Percentiles rank a stretch among this genome's conserved stretches.
These are phyloP conservation scores for Casuarina equisetifolia DNA, from an alignment of 306 rosid genomes.

Conservation along the genomic window DNA sequence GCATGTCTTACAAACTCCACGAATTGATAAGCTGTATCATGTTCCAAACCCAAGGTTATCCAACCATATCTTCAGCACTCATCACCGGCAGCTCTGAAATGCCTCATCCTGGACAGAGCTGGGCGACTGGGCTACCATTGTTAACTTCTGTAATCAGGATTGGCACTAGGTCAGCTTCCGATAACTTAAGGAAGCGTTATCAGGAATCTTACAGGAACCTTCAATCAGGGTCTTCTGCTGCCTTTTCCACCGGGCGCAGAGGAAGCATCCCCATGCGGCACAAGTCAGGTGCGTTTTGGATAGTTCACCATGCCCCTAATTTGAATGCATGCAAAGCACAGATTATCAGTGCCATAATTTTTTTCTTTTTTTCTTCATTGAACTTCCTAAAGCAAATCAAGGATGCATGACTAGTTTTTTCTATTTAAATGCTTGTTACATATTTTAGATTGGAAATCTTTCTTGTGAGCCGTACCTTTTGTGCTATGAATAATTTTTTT, in stretches of 20 bases:
- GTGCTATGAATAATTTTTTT: too few species aligned
- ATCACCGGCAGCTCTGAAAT: slow-evolving; percentile 2
- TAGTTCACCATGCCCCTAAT: neutral
- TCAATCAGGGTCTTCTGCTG: neutral
- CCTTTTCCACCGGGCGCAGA: neutral
- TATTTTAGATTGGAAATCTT: neutral
- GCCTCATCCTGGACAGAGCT: slow-evolving; percentile 8
- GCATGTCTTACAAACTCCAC: slow-evolving; percentile 24
- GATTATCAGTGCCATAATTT: neutral
- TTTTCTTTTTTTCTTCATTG: too few species aligned
- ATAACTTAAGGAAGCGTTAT: neutral
- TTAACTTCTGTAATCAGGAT: neutral
- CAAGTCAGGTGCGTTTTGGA: slow-evolving; percentile 19
- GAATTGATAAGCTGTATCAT: too few species aligned
- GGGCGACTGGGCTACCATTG: slow-evolving; percentile 4
- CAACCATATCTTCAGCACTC: neutral
- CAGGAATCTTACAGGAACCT: neutral
- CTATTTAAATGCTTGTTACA: neutral
- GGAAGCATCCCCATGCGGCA: slow-evolving; percentile 5
- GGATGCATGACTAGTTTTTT: neutral
- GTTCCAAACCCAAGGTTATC: neutral
- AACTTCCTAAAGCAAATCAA: neutral
- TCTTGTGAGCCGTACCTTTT: too few species aligned
- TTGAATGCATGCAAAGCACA: neutral
- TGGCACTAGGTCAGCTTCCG: slow-evolving; percentile 2